These are phyloP conservation scores for Nicotiana obtusifolia DNA, from an alignment of 257 asterid genomes.

Conservation along the genomic window DNA sequence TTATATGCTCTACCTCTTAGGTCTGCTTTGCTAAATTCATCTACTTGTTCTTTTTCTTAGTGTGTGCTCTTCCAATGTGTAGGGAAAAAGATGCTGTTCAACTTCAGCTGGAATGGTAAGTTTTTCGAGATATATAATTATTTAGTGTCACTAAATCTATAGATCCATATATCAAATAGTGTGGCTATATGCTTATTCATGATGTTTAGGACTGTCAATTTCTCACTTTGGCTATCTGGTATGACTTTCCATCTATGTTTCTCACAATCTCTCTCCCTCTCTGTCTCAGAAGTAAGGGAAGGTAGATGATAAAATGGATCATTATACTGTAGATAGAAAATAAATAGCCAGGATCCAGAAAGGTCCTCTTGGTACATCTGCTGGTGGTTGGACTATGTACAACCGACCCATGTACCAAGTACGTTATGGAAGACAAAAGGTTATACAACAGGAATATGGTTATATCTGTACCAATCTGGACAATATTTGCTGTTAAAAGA, in stretches of 20 bases:
- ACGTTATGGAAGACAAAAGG: not conserved
- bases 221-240: not conserved
- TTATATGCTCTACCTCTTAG: not conserved
- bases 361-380: not conserved
- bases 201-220: not conserved
- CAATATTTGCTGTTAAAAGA: not conserved
- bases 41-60: not conserved
- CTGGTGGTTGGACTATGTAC: not conserved
- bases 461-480: not conserved
- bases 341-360: not conserved
- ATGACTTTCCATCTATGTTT: not conserved
- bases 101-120: constrained; percentile 82
- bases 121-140: constrained; percentile 10
- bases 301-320: not conserved
- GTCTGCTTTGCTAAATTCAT: constrained; percentile 17
- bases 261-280: not conserved
- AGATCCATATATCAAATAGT: not conserved
- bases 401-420: not conserved
- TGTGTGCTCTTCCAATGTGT: not conserved
- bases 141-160: not conserved
- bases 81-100: constrained; percentile 92
- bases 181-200: not conserved
- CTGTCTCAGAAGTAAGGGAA: not conserved
- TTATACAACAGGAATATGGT: not conserved
- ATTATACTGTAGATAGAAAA: not conserved